Conservation (phyloP, 345 rosid species). For the Camelina neglecta region DNA sequence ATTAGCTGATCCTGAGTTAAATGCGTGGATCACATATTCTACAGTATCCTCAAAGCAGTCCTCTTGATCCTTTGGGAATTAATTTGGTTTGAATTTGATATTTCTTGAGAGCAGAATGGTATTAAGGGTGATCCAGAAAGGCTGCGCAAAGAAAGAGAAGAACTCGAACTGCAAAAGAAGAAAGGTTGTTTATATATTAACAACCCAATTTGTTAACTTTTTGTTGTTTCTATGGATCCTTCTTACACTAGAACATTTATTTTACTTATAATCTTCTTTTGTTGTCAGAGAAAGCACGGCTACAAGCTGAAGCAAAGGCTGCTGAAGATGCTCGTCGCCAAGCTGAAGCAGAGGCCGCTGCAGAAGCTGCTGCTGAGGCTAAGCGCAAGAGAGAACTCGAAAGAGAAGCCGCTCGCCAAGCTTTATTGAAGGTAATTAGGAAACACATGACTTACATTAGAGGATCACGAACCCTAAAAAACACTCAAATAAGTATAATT, state of each 20-base stretch:
- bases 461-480: slow-evolving; percentile 12
- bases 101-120: slow-evolving; percentile 58
- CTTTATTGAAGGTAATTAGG: slow-evolving; percentile 67
- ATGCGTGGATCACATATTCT: neutral
- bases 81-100: slow-evolving; percentile 24
- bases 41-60: slow-evolving; percentile 7
- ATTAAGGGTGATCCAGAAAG: slow-evolving; percentile 77
- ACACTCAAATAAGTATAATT: neutral
- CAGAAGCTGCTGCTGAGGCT: slow-evolving; percentile 83
- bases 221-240: neutral
- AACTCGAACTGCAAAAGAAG: slow-evolving; percentile 72
- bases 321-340: slow-evolving; percentile 86
- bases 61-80: slow-evolving; percentile 18
- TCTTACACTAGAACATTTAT: neutral
- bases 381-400: slow-evolving; percentile 84
- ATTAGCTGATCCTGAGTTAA: slow-evolving; percentile 3
- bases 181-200: slow-evolving; percentile 59
- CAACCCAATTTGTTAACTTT: neutral
- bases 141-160: slow-evolving; percentile 81
- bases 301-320: slow-evolving; percentile 92
- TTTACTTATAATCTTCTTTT: neutral
- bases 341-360: slow-evolving; percentile 93
- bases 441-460: slow-evolving; percentile 6
- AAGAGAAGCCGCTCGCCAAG: slow-evolving; percentile 96
- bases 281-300: slow-evolving; percentile 78